Base-by-base conservation (phyloP, 1,284 basidiomycete genomes). In the Sanghuangporus baumii region DNA sequence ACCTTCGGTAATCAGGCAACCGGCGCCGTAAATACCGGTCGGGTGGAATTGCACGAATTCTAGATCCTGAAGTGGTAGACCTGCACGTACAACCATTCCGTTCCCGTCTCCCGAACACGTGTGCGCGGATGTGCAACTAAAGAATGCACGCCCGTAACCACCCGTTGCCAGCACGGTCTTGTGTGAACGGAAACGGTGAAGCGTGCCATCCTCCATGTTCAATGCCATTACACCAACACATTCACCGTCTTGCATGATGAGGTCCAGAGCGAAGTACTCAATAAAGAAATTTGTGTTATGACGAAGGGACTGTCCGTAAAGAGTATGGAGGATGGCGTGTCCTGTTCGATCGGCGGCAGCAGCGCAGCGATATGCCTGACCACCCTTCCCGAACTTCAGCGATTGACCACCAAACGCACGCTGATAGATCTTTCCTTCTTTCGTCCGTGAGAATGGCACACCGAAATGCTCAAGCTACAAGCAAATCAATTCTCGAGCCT, bases 231-330 rank as follows among this genome's bases (percentile, higher is more conserved):
- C 96, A 81, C 97, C 97, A 66, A 99, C 96, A 80, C 97, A 99
- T 78, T 98, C 94, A 72, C 96, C 97, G 69, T 93, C 94, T 75
- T 98, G 86, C 97, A 99, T 98, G 76, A 99, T 95, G 65, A 99
- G 81, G 76, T 99, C 96, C 66, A 96, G 86, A 18, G 96, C 97
- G 76, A 99, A 99, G 80, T 96, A 99, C 78, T 99, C 97, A 77
- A 99, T 98, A 82, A 99, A 99, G 80, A 98, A 99, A 79, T 98
- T 97, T 75, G 97, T 99, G 83, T 99, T 91, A 84, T 99, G 97
- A 67, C 95, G 91, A 67, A 99, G 88, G 66, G 97, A 99, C 82
- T 99, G 97, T 70, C 97, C 97, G 74, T 98, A 98, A 64, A 99
- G 92, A 16, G 96, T 97, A 83, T 99, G 97, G 61, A 99, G 87